phyloP scores from a whole-genome alignment of 257 asterid species.

The Solanum medicagineum region DNA sequence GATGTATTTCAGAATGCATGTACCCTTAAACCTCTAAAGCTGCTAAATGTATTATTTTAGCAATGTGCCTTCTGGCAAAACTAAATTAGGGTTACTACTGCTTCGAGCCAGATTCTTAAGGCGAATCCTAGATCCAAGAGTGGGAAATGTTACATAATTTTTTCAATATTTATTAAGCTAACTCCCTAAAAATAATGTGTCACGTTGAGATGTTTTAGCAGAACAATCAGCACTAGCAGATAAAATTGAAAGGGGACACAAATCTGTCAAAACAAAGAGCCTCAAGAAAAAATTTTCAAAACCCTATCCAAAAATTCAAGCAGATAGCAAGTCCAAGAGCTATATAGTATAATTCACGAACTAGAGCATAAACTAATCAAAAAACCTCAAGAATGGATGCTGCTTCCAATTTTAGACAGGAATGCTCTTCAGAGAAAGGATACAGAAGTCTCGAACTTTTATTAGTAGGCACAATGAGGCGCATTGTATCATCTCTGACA shows the following conservation, averaged over 20 bases:
- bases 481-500: conserved; percentile 55
- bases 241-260: not conserved
- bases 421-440: conserved; percentile 77
- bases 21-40: not conserved
- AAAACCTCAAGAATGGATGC: conserved; percentile 49
- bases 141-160: not conserved
- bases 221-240: not conserved
- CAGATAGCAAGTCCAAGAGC: not conserved
- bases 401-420: conserved; percentile 38
- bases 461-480: conserved; percentile 56
- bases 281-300: not conserved
- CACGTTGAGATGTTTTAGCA: not conserved
- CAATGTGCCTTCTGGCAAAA: not conserved
- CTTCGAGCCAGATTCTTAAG: not conserved
- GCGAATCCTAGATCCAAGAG: not conserved
- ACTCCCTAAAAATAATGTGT: not conserved
- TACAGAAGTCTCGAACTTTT: conserved; percentile 54
- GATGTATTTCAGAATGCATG: not conserved
- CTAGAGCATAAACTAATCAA: not conserved
- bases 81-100: not conserved
- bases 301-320: not conserved
- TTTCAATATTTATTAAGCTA: not conserved
- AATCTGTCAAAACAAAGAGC: not conserved
- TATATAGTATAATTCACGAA: not conserved
- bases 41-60: not conserved